Conservation (phyloP, 352 stramenopile genomes). For the Stephanocyclus meneghinianus region DNA sequence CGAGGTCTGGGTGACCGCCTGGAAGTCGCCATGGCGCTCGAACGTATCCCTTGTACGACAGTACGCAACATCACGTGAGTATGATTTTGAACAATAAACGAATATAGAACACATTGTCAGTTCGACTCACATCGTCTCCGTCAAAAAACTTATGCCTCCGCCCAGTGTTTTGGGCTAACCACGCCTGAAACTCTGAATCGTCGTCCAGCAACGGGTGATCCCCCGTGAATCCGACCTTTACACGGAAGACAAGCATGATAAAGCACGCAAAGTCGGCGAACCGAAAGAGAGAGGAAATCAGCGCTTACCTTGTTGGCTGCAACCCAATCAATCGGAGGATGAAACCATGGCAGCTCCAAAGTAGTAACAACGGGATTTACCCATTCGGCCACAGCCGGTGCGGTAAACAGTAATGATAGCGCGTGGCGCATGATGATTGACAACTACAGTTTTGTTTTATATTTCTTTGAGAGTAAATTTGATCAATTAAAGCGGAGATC, state of each 20-base stretch:
- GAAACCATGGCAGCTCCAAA: background rate
- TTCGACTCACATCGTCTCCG: slow-evolving; percentile 17
- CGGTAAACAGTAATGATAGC: too few species aligned
- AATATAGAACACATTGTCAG: background rate
- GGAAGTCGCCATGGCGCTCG: slow-evolving; percentile 19
- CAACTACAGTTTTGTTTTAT: too few species aligned
- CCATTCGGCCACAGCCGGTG: too few species aligned
- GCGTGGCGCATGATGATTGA: too few species aligned
- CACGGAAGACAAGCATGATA: background rate
- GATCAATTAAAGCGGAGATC: too few species aligned
- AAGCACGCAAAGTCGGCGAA: too few species aligned
- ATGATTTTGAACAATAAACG: background rate
- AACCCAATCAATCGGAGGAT: slow-evolving; percentile 5
- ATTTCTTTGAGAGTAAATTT: too few species aligned
- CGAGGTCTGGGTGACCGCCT: slow-evolving; percentile 23
- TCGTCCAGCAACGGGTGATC: slow-evolving; percentile 20
- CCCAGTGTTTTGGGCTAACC: slow-evolving; percentile 23
- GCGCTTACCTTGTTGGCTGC: background rate
- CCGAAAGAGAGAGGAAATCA: background rate
- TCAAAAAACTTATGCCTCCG: slow-evolving; percentile 41
- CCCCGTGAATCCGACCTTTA: background rate
- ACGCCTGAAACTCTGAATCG: slow-evolving; percentile 30
- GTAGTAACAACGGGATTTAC: background rate
- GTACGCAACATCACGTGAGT: background rate
- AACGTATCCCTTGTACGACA: slow-evolving; percentile 21